Evolutionary conservation across 2,329 filamentous ascomycete genomes (phyloP).

Genomic region (Elsinoe batatas): DNA sequence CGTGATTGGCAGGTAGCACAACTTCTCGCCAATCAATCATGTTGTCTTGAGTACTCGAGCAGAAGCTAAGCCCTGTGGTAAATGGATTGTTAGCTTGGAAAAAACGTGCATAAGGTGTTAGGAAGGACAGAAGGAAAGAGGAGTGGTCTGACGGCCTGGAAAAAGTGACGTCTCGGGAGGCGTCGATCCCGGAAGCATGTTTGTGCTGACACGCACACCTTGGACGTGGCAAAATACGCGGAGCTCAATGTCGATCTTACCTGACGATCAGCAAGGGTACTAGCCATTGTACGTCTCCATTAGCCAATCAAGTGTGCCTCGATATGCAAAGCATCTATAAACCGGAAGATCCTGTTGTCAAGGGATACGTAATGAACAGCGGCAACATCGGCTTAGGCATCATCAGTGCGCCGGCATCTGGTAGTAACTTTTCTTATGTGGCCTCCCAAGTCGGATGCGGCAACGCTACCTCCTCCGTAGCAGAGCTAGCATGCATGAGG

Average conservation of each 20-base stretch:
- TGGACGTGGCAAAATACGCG: no score
- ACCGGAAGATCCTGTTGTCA: conserved; percentile 39
- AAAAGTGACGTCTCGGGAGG: neutral
- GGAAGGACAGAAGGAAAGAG: no score
- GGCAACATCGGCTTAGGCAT: conserved; percentile 31
- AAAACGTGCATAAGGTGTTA: neutral
- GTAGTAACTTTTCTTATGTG: conserved; percentile 32
- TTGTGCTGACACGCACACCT: neutral
- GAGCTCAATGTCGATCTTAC: neutral
- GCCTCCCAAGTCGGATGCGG: conserved; percentile 29
- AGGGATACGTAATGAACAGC: conserved; percentile 38
- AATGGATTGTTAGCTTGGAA: neutral
- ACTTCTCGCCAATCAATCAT: neutral
- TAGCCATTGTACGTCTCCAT: neutral
- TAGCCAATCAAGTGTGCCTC: neutral
- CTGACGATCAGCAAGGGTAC: neutral
- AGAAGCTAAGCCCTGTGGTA: neutral
- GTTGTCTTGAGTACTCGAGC: neutral
- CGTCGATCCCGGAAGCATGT: neutral
- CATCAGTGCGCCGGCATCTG: conserved; percentile 20
- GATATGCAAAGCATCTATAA: conserved; percentile 27
- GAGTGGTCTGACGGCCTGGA: no score
- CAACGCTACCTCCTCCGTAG: conserved; percentile 17
- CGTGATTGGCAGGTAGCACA: neutral
- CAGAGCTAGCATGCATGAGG: conserved; percentile 31